Conservation (phyloP, 805 yeast species). For the Yarrowia hollandica region DNA sequence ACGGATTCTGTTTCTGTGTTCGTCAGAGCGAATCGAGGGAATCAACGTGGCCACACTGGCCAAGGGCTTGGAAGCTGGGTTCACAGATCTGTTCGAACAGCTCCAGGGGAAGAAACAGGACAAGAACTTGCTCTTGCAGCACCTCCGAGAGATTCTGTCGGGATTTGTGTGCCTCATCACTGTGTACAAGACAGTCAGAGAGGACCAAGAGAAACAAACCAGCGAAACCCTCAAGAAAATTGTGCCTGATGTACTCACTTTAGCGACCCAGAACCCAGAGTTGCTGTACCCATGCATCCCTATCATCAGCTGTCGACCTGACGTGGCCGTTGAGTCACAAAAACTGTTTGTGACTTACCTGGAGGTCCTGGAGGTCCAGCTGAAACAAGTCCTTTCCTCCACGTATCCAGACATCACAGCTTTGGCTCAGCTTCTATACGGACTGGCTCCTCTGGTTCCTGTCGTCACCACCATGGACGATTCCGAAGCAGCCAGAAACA, state of each 20-base stretch:
- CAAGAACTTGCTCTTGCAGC: neutral
- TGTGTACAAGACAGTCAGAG: constrained; percentile 4
- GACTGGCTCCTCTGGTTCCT: constrained; percentile 6
- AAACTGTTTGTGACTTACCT: neutral
- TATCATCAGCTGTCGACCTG: constrained; percentile 18
- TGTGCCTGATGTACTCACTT: neutral
- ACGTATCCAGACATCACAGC: neutral
- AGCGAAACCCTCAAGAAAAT: neutral
- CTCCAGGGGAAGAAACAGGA: neutral
- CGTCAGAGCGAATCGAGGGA: neutral
- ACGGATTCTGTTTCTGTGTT: constrained; percentile 9
- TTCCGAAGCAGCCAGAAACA: neutral
- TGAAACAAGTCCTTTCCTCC: neutral
- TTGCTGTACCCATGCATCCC: constrained; percentile 12
- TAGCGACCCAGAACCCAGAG: constrained; percentile 7
- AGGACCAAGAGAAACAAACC: constrained; percentile 7
- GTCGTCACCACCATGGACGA: neutral
- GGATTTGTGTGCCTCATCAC: constrained; percentile 21
- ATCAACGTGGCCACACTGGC: constrained; percentile 6
- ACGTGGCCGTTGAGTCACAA: neutral
- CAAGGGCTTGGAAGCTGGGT: neutral
- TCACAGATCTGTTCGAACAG: constrained; percentile 2
- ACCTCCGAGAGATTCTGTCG: constrained; percentile 7
- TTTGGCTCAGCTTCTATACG: neutral
- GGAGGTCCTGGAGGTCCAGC: neutral